Conservation (phyloP, 768 basidiomycete genomes). For the Tulasnella sp. region DNA sequence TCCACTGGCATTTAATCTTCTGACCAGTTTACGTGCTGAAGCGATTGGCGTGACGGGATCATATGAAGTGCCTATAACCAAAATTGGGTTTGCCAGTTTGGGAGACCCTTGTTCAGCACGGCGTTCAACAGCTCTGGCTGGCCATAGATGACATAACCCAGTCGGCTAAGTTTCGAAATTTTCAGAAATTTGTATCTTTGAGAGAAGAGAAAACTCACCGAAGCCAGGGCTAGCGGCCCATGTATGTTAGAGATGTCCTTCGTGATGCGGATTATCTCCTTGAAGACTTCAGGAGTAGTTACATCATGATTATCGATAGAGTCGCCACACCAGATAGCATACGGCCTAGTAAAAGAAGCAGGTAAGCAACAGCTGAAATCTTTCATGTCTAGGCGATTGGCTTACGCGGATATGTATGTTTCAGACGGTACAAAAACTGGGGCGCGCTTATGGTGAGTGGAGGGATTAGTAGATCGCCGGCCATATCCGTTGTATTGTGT, state of each 20-base stretch:
- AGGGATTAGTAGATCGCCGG: too few species aligned
- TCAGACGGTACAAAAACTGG: too few species aligned
- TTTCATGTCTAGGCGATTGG: too few species aligned
- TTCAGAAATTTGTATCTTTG: neutral
- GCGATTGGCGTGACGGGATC: slow-evolving; percentile 13
- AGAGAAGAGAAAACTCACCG: neutral
- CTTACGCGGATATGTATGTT: too few species aligned
- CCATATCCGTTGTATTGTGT: too few species aligned
- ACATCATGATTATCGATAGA: neutral
- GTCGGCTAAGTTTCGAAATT: neutral
- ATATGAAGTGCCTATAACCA: slow-evolving; percentile 6
- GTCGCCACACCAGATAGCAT: too few species aligned
- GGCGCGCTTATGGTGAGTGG: too few species aligned
- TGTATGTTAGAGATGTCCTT: neutral
- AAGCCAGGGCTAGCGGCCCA: neutral
- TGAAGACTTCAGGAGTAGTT: slow-evolving; percentile 12
- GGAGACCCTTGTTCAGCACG: neutral
- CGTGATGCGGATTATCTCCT: slow-evolving; percentile 5
- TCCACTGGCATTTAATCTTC: neutral
- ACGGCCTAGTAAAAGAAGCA: too few species aligned
- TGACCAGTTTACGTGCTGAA: neutral
- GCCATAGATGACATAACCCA: neutral
- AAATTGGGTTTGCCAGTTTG: slow-evolving; percentile 9
- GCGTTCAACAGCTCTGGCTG: neutral
- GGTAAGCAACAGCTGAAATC: too few species aligned